Evolutionary conservation across 2,329 filamentous ascomycete species (phyloP).

Genomic region (Cryphonectria japonica): DNA sequence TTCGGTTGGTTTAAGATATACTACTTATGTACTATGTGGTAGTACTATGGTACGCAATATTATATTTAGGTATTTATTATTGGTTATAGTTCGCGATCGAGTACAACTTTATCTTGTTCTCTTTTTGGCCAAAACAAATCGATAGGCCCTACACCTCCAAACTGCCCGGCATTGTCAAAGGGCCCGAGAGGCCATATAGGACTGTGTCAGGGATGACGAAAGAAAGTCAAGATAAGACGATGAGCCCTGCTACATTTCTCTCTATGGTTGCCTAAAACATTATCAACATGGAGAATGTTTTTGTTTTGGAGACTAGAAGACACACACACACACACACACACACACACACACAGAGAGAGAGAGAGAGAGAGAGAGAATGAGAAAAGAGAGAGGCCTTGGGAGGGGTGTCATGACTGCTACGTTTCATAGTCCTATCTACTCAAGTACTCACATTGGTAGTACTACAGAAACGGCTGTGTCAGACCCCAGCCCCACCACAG

Average conservation of each 20-base stretch:
- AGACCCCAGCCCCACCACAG: conserved; percentile 8
- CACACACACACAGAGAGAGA: background rate
- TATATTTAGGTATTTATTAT: background rate
- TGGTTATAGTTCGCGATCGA: background rate
- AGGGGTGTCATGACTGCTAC: background rate
- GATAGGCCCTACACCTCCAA: background rate
- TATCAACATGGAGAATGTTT: background rate
- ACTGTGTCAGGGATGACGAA: background rate
- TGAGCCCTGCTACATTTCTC: no score
- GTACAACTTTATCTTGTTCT: background rate
- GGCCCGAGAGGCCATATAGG: background rate
- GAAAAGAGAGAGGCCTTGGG: background rate
- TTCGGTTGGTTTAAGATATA: background rate
- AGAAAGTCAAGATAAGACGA: background rate
- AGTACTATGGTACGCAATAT: background rate
- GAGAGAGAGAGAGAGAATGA: background rate
- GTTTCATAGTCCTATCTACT: background rate
- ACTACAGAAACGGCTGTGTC: background rate
- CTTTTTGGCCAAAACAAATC: background rate
- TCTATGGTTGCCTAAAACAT: background rate
- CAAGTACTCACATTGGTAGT: background rate
- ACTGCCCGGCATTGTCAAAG: background rate
- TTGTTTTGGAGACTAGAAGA: background rate
- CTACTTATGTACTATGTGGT: background rate
- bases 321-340: no score